Conservation (phyloP, 257 asterid species). For the Solanum infundibuliforme region DNA sequence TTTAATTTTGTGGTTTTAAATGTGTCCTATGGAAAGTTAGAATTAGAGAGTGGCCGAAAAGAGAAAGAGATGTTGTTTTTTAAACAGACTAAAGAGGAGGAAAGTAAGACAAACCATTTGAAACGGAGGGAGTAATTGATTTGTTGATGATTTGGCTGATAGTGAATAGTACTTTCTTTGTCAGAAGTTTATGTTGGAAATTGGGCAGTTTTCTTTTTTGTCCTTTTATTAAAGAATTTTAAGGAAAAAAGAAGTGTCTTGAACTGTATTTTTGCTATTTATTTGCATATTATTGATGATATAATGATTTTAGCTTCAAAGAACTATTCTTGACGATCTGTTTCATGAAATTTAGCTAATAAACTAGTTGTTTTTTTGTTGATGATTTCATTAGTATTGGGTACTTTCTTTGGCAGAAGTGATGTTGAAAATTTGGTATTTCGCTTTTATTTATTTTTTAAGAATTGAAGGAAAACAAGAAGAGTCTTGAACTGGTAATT, state of each 20-base stretch:
- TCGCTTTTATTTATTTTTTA: background rate
- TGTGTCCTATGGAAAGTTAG: background rate
- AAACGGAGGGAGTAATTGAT: background rate
- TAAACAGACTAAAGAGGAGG: background rate
- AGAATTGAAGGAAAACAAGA: background rate
- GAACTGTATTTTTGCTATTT: background rate
- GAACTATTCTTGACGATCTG: background rate
- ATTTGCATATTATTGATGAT: background rate
- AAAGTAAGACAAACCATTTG: background rate
- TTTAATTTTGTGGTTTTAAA: too few species aligned
- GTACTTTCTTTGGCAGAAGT: background rate
- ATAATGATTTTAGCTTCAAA: background rate
- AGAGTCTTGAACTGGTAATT: background rate
- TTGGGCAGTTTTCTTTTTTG: background rate
- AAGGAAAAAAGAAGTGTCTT: background rate
- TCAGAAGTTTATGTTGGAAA: background rate
- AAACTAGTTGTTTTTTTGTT: background rate
- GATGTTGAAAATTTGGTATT: background rate
- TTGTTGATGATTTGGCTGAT: background rate
- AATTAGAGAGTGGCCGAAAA: too few species aligned
- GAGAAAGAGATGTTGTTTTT: background rate
- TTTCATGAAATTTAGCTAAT: background rate
- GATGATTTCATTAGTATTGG: background rate
- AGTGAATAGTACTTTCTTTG: background rate
- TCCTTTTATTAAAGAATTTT: background rate